Percentiles rank a stretch among this genome's conserved stretches.
phyloP scores from a whole-genome alignment of 345 rosid genomes.

The Alliaria petiolata region DNA sequence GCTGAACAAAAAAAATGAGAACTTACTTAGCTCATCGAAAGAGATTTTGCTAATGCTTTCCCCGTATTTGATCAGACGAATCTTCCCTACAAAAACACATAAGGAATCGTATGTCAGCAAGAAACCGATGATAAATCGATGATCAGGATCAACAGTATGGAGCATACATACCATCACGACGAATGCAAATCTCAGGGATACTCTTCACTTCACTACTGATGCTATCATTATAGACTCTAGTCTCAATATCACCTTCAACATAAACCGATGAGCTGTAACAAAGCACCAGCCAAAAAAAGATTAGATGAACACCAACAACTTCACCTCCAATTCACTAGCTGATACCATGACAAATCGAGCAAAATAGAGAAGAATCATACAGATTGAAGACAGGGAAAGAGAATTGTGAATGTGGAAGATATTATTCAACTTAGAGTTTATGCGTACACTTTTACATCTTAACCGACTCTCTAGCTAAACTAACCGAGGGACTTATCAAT shows the following conservation, averaged over 20 bases:
- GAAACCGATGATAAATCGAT: not conserved
- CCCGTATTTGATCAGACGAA: conserved; percentile 65
- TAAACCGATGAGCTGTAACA: conserved; percentile 79
- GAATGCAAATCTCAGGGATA: conserved; percentile 87
- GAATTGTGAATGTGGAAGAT: not conserved
- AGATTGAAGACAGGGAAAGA: not conserved
- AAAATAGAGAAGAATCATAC: not conserved
- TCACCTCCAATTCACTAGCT: not conserved
- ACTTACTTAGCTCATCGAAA: conserved; percentile 80
- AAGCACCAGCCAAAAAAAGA: not conserved
- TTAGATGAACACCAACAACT: not conserved
- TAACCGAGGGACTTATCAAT: not conserved
- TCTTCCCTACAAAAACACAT: conserved; percentile 45
- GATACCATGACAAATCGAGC: not conserved
- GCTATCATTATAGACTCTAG: conserved; percentile 90
- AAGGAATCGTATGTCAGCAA: not conserved
- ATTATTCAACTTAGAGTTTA: not conserved
- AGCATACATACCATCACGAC: conserved; percentile 61
- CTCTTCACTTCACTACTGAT: conserved; percentile 69
- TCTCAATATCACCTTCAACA: conserved; percentile 95
- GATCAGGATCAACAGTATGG: not conserved
- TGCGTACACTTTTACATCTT: too few species aligned
- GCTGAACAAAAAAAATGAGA: not conserved
- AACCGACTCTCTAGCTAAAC: not conserved
- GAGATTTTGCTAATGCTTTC: conserved; percentile 55